Evolutionary conservation across 495 filamentous ascomycete species (phyloP).

Genomic region (Bathelium albidoporum): DNA sequence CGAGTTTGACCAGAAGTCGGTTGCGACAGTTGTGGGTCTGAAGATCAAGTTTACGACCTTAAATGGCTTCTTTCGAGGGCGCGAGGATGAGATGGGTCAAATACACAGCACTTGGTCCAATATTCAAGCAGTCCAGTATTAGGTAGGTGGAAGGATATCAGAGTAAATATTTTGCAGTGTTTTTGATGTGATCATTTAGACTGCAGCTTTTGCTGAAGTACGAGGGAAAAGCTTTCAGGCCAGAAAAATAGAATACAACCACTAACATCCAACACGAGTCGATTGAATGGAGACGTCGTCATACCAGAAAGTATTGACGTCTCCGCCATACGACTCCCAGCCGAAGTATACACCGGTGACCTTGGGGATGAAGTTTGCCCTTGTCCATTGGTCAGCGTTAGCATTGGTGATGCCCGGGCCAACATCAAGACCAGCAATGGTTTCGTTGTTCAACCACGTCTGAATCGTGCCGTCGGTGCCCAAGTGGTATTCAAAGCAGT

Average conservation of each 20-base stretch:
- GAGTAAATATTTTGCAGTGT: not conserved
- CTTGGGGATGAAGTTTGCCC: constrained; percentile 37
- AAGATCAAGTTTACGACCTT: no score
- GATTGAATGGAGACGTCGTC: constrained; percentile 42
- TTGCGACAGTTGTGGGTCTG: no score
- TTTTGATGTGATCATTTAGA: not conserved
- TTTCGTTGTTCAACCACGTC: constrained; percentile 46
- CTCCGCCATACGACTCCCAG: constrained; percentile 49
- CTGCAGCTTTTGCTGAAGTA: not conserved
- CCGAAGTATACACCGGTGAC: constrained; percentile 47
- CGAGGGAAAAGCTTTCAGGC: not conserved
- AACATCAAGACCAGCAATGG: constrained; percentile 39
- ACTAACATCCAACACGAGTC: constrained; percentile 38
- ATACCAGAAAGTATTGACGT: constrained; percentile 50
- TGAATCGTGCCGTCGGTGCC: constrained; percentile 44
- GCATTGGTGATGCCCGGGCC: constrained; percentile 35
- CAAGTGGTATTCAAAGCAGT: constrained; percentile 50
- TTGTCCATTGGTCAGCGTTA: constrained; percentile 43
- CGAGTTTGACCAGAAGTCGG: no score
- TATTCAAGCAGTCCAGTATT: not conserved
- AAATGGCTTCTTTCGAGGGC: no score
- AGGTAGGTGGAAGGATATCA: not conserved
- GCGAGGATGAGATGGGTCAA: no score
- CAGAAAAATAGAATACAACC: not conserved
- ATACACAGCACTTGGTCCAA: not conserved